phyloP scores from a whole-genome alignment of 768 basidiomycete species.

The Tricholomella constricta region DNA sequence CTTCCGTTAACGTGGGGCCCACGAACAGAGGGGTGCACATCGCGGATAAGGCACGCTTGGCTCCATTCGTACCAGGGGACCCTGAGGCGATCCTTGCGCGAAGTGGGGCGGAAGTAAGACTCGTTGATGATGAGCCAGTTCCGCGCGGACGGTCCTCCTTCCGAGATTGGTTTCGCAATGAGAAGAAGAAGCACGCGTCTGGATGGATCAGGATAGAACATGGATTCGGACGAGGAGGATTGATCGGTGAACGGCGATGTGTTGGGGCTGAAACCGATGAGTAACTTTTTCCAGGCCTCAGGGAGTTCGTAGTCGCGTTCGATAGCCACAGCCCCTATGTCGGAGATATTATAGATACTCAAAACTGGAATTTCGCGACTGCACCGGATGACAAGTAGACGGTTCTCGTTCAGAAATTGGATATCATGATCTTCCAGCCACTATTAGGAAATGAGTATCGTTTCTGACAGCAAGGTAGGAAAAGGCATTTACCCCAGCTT shows the following conservation, averaged over 20 bases:
- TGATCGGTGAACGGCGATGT: constrained; percentile 40
- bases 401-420: constrained; percentile 45
- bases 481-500: constrained; percentile 40
- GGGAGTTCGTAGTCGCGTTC: constrained; percentile 61
- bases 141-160: constrained; percentile 30
- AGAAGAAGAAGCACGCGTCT: constrained; percentile 51
- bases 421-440: constrained; percentile 54
- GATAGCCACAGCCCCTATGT: constrained; percentile 41
- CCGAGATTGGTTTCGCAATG: constrained; percentile 41
- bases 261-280: constrained; percentile 52
- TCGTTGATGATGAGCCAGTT: constrained; percentile 60
- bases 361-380: constrained; percentile 39
- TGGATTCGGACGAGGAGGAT: constrained; percentile 38
- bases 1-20: constrained; percentile 49
- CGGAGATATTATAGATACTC: constrained; percentile 48
- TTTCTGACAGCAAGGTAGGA: background rate
- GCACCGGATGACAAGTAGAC: constrained; percentile 44
- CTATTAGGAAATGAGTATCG: constrained; percentile 27
- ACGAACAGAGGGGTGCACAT: constrained; percentile 35
- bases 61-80: constrained; percentile 62
- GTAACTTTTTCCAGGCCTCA: constrained; percentile 47
- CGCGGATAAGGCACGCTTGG: constrained; percentile 49
- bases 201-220: constrained; percentile 61
- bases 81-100: constrained; percentile 42
- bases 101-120: constrained; percentile 47